Evolutionary conservation across 768 basidiomycete genomes (phyloP).

Genomic region (Tulasnella calospora): DNA sequence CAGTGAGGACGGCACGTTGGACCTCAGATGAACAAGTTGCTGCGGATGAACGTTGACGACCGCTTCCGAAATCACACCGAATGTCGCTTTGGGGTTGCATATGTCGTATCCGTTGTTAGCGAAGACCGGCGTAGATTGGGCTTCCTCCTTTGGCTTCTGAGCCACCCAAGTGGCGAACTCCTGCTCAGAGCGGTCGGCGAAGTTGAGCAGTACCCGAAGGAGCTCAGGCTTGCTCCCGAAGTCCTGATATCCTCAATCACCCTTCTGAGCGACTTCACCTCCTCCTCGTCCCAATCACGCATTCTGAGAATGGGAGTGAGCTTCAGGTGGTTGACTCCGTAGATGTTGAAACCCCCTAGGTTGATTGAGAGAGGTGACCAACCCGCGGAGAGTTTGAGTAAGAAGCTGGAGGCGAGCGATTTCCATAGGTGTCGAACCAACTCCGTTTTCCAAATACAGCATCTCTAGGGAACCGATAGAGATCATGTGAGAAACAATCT

Average conservation of each 20-base stretch:
- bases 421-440: conserved; percentile 37
- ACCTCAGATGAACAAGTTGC: conserved; percentile 15
- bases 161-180: neutral
- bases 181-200: conserved; percentile 1
- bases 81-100: neutral
- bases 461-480: conserved; percentile 39
- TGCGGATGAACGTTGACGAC: conserved; percentile 15
- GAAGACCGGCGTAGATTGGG: no score
- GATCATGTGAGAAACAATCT: conserved; percentile 43
- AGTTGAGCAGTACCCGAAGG: neutral
- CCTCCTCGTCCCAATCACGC: neutral
- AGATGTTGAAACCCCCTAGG: neutral
- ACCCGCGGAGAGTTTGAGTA: neutral
- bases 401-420: conserved; percentile 23
- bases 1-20: neutral
- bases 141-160: neutral
- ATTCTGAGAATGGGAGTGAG: neutral
- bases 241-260: neutral
- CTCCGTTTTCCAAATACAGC: conserved; percentile 48
- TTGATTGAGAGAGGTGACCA: neutral
- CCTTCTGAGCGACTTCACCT: neutral
- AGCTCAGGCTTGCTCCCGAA: conserved; percentile 6
- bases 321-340: neutral
- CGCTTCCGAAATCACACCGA: conserved; percentile 4
- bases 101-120: neutral